These are phyloP conservation scores for Martiniozyma abietophila DNA, from an alignment of 805 yeast species.

Conservation along the genomic window DNA sequence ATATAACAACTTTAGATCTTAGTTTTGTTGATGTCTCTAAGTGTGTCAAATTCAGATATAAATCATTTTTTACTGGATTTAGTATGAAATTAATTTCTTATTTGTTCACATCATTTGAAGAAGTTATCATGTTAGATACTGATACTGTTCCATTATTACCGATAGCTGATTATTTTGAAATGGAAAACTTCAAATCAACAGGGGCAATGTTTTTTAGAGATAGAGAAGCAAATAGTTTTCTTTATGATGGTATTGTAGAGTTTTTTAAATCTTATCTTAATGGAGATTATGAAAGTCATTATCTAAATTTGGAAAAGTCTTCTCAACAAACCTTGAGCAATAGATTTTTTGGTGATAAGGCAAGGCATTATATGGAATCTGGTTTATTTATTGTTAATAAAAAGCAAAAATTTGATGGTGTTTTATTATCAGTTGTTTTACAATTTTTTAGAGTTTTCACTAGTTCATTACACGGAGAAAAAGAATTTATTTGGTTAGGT, in stretches of 20 bases:
- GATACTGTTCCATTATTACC: conserved; percentile 36
- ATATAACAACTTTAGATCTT: conserved; percentile 19
- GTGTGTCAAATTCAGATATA: conserved; percentile 19
- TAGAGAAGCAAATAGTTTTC: conserved; percentile 30
- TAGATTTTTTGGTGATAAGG: conserved; percentile 34
- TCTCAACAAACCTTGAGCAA: conserved; percentile 28
- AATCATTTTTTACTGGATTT: conserved; percentile 20
- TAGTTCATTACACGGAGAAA: conserved; percentile 65
- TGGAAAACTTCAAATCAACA: conserved; percentile 27
- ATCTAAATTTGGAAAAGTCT: conserved; percentile 29
- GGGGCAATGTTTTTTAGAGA: conserved; percentile 43
- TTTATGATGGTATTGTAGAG: conserved; percentile 32
- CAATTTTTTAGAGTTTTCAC: conserved; percentile 35
- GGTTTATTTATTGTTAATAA: conserved; percentile 41
- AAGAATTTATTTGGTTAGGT: conserved; percentile 71
- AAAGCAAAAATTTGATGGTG: conserved; percentile 38
- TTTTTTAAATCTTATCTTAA: conserved; percentile 42
- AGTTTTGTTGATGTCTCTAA: conserved; percentile 27
- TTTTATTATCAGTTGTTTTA: conserved; percentile 33
- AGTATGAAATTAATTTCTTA: conserved; percentile 46
- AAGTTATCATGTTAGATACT: conserved; percentile 45
- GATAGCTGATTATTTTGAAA: conserved; percentile 28
- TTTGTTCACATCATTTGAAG: conserved; percentile 49
- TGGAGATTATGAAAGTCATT: conserved; percentile 30
- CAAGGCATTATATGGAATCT: conserved; percentile 39